Evolutionary conservation across 768 basidiomycete species (phyloP).

Genomic region (Russula earlei): DNA sequence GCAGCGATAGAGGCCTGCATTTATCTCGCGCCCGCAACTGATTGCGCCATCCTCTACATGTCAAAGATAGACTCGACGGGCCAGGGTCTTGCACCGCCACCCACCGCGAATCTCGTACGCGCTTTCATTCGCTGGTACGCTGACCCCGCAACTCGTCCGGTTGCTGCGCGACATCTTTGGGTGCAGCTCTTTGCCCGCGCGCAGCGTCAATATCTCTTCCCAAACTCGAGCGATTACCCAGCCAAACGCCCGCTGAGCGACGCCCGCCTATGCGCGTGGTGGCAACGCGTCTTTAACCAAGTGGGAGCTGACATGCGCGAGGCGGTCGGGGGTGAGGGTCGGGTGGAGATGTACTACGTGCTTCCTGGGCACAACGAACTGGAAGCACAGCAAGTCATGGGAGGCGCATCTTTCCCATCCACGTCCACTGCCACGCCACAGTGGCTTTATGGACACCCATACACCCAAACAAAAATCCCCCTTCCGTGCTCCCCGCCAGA

Average conservation of each 20-base stretch:
- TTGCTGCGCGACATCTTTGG: constrained; percentile 9
- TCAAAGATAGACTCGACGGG: constrained; percentile 95
- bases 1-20: constrained; percentile 53
- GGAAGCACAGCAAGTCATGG: constrained; percentile 57
- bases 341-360: constrained; percentile 44
- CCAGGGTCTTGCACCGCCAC: constrained; percentile 51
- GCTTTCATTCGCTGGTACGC: constrained; percentile 40
- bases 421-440: constrained; percentile 17
- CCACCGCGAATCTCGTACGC: constrained; percentile 59
- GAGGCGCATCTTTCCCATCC: constrained; percentile 26
- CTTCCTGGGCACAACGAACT: constrained; percentile 60
- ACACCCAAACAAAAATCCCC: constrained; percentile 36
- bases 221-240: constrained; percentile 63
- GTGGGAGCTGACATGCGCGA: constrained; percentile 35
- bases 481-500: constrained; percentile 39
- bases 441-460: constrained; percentile 82
- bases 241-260: constrained; percentile 74
- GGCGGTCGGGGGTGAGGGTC: constrained; percentile 23
- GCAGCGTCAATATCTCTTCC: constrained; percentile 89
- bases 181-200: constrained; percentile 47
- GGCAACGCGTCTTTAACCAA: constrained; percentile 65
- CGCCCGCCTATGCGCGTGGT: constrained; percentile 81
- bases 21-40: constrained; percentile 9
- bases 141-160: constrained; percentile 25
- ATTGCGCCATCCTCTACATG: constrained; percentile 43